Base-by-base conservation (phyloP, 208 protist genomes). In the Porcisia deanei region DNA sequence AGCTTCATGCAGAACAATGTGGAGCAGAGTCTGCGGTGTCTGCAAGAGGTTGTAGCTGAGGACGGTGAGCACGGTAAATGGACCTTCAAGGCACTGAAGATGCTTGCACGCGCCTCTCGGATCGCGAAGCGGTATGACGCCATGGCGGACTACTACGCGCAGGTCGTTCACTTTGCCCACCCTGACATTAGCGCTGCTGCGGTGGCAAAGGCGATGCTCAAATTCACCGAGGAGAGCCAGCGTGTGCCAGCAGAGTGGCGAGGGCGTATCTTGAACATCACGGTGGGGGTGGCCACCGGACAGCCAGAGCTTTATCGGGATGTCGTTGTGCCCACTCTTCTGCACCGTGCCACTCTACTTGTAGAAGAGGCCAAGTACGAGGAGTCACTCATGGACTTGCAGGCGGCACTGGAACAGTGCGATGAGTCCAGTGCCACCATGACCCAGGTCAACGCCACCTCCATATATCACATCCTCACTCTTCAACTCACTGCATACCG, bases 41-140 rank as follows among this genome's bases (percentile, higher is more conserved):
- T 99, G 61, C 76, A 81, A 47, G 86, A 89, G 73, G 91, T 99
- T 6, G 49, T 97, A 22, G 80, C 86, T 1, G 87, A 96, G 54
- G 98, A 99, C 71, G 73, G 80, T 47, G 77, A 83, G 34, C 83
- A 96, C 72, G 91, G 83, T 0, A 85, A 85, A 58, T 98, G 95
- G 96, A 97, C 93, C 34, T 99, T 99, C 82, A 99, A 99, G 84
- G 92, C 97, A 18, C 81, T 98, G 20, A 99, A 99, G 79, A 91
- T 93, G 77, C 91, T 99, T 34, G 87, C 96, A 30, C 92, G 96
- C 61, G 79, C 96, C 39, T 74, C 85, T 45, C 92, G 96, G 57
- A 81, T 87, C 58, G 79, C 80, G 49, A 74, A 84, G 43, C 73
- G 92, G 22, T 98, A 96, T 82, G 85, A 97, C 6, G 81, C 93